Evolutionary conservation across 805 yeast genomes (phyloP).

Genomic region (Candida stauntonica): DNA sequence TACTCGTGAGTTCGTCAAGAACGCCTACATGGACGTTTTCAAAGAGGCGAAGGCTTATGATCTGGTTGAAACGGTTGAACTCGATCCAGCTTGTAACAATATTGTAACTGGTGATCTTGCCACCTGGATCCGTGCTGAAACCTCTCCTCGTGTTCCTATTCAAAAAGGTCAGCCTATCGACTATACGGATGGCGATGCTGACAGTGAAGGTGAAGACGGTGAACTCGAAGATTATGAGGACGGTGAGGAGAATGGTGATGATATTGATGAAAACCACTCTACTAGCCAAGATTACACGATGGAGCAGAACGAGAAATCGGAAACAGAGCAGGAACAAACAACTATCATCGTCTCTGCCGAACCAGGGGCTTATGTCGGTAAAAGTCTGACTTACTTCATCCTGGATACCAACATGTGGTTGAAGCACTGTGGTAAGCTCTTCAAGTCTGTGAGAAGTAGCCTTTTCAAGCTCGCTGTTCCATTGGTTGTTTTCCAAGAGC

Average conservation of each 20-base stretch:
- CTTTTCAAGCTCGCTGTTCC: constrained; percentile 63
- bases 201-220: constrained; percentile 9
- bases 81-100: constrained; percentile 5
- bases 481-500: constrained; percentile 71
- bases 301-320: background rate
- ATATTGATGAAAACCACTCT: background rate
- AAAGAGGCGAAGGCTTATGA: constrained; percentile 14
- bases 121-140: constrained; percentile 8
- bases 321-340: background rate
- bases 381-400: constrained; percentile 29
- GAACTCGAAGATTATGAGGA: constrained; percentile 3
- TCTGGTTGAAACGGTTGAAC: constrained; percentile 13
- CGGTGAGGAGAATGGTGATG: constrained; percentile 3
- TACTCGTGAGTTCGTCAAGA: constrained; percentile 10
- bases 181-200: constrained; percentile 16
- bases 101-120: constrained; percentile 4
- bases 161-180: constrained; percentile 3
- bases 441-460: constrained; percentile 58
- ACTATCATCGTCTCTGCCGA: constrained; percentile 11
- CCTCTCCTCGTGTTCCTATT: background rate
- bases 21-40: constrained; percentile 12
- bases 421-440: constrained; percentile 73
- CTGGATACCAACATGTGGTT: constrained; percentile 79
- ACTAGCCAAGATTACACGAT: background rate
- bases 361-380: constrained; percentile 14